Evolutionary conservation across 202 grass and related monocot species (phyloP).

Genomic region (Zizania palustris): DNA sequence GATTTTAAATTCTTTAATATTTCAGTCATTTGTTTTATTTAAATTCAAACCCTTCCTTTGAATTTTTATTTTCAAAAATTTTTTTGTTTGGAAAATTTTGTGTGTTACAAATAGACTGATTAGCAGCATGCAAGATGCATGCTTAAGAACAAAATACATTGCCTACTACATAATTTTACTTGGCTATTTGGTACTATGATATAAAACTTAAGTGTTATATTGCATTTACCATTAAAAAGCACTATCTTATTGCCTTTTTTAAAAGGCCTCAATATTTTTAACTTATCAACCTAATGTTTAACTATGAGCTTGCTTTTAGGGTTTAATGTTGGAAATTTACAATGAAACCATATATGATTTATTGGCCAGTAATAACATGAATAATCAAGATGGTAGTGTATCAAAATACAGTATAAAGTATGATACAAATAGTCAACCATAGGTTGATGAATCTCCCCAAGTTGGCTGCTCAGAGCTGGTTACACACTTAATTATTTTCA

Average conservation of each 20-base stretch:
- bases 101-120: too few species aligned
- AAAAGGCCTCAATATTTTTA: not conserved
- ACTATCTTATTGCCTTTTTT: not conserved
- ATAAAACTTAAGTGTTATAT: not conserved
- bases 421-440: conserved; percentile 63
- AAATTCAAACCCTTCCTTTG: too few species aligned
- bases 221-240: not conserved
- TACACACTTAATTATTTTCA: conserved; percentile 1
- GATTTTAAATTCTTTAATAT: too few species aligned
- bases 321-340: conserved; percentile 93
- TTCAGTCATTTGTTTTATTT: too few species aligned
- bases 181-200: not conserved
- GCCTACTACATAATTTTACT: not conserved
- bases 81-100: too few species aligned
- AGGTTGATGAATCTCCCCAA: conserved; percentile 69
- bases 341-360: conserved; percentile 87
- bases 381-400: conserved; percentile 42
- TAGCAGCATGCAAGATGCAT: too few species aligned
- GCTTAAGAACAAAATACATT: too few species aligned
- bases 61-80: too few species aligned
- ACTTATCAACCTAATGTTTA: not conserved
- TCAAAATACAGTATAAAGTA: conserved; percentile 84
- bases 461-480: conserved; percentile 86
- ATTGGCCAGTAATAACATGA: conserved; percentile 42
- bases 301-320: conserved; percentile 37